Evolutionary conservation across 208 protist genomes (phyloP).

Genomic region (Herpetomonas muscarum): DNA sequence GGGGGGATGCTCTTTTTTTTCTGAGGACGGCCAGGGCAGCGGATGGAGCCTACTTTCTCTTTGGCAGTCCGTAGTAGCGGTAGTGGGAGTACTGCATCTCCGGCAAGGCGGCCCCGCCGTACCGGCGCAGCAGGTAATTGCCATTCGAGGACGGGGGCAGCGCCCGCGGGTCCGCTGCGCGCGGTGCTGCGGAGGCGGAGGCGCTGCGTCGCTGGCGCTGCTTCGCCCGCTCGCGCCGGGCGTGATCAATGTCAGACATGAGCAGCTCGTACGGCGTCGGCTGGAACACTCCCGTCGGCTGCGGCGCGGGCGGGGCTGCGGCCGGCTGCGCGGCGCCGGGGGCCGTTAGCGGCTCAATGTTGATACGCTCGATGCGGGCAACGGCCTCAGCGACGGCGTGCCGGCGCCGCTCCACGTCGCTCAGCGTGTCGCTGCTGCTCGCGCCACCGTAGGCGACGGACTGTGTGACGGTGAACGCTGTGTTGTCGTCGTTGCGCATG

Average conservation of each 20-base stretch:
- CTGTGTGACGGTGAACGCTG: slow-evolving; percentile 79
- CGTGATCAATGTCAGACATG: slow-evolving; percentile 30
- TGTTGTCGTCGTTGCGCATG: slow-evolving; percentile 69
- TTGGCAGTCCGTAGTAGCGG: slow-evolving; percentile 49
- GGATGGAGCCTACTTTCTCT: slow-evolving; percentile 25
- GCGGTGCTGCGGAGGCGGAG: slow-evolving; percentile 5
- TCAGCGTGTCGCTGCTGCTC: slow-evolving; percentile 10
- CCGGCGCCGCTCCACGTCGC: slow-evolving; percentile 42
- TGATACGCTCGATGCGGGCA: slow-evolving; percentile 48
- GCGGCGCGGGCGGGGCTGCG: not conserved
- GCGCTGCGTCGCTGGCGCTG: slow-evolving; percentile 1
- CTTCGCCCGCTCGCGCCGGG: not conserved
- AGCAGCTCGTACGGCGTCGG: slow-evolving; percentile 47
- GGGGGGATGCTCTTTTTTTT: slow-evolving; percentile 1
- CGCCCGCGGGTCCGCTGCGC: not conserved
- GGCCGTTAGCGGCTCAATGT: slow-evolving; percentile 8
- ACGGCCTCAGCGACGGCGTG: slow-evolving; percentile 45
- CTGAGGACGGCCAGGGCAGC: too few relatives aligned
- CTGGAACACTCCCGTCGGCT: slow-evolving; percentile 19
- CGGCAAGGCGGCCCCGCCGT: slow-evolving; percentile 49
- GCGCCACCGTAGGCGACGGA: slow-evolving; percentile 49
- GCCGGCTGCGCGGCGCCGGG: slow-evolving; percentile 1
- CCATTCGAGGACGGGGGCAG: slow-evolving; percentile 16
- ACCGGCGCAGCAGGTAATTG: slow-evolving; percentile 67
- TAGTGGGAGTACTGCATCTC: slow-evolving; percentile 71